Conservation (phyloP, 352 stramenopile genomes). For the Phytophthora pseudosyringae region DNA sequence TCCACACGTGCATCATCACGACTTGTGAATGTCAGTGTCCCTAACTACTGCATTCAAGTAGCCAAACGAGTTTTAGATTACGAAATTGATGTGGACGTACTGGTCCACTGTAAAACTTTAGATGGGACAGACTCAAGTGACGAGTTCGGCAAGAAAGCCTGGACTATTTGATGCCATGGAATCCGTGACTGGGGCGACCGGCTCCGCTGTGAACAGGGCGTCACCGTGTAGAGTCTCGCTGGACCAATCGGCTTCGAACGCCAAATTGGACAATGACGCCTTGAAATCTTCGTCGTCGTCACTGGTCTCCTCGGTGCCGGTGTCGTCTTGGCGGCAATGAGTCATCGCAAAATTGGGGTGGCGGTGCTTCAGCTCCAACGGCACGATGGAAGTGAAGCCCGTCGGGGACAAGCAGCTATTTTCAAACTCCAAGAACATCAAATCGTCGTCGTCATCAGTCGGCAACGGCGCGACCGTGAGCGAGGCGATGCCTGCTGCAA, state of each 20-base stretch:
- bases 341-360: conserved; percentile 35
- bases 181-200: conserved; percentile 12
- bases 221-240: conserved; percentile 35
- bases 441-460: conserved; percentile 33
- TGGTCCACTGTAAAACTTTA: conserved; percentile 35
- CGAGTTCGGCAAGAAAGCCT: conserved; percentile 23
- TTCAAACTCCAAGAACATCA: conserved; percentile 43
- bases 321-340: conserved; percentile 19
- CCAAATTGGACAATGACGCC: conserved; percentile 66
- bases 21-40: background rate
- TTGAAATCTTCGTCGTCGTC: conserved; percentile 41
- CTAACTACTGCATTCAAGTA: background rate
- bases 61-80: conserved; percentile 22
- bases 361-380: conserved; percentile 62
- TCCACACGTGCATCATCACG: background rate
- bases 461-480: conserved; percentile 7
- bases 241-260: conserved; percentile 84
- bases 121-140: conserved; percentile 24
- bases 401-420: conserved; percentile 33
- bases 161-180: conserved; percentile 12
- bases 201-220: conserved; percentile 15
- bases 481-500: conserved; percentile 6
- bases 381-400: conserved; percentile 40
- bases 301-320: conserved; percentile 22
- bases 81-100: conserved; percentile 22